These are phyloP conservation scores for Penicillium sp. DNA, from an alignment of 2,329 filamentous ascomycete species.

Conservation along the genomic window DNA sequence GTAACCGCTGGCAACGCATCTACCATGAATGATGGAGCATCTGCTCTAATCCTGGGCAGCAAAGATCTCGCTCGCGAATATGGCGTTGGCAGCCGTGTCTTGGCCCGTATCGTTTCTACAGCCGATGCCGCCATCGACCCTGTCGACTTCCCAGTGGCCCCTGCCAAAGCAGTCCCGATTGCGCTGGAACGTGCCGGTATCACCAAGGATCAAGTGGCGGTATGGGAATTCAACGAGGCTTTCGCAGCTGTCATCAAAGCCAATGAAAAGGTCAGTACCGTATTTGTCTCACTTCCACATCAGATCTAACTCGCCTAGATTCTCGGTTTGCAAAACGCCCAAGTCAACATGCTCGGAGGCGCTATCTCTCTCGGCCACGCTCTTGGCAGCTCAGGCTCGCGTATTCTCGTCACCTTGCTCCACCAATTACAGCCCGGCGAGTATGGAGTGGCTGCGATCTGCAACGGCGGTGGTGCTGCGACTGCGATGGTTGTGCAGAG, in stretches of 20 bases:
- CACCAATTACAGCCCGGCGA: conserved; percentile 87
- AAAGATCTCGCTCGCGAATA: conserved; percentile 72
- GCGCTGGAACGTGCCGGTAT: conserved; percentile 83
- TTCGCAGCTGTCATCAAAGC: conserved; percentile 93
- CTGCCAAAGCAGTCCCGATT: conserved; percentile 82
- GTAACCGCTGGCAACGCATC: conserved; percentile 93
- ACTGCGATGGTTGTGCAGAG: conserved; percentile 86
- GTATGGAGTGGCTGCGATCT: conserved; percentile 91
- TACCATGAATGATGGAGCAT: conserved; percentile 88
- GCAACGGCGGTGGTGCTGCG: conserved; percentile 89
- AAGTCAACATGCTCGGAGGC: conserved; percentile 79
- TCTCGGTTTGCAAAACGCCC: conserved; percentile 66
- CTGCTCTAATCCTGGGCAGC: conserved; percentile 75
- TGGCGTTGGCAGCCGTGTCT: conserved; percentile 64
- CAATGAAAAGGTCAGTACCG: conserved; percentile 63
- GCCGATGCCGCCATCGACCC: conserved; percentile 86
- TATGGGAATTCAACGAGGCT: conserved; percentile 98
- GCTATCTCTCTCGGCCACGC: conserved; percentile 89
- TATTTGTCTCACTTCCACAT: not conserved
- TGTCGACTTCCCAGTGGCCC: conserved; percentile 89
- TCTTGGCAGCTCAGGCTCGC: conserved; percentile 81
- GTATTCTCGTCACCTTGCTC: conserved; percentile 79
- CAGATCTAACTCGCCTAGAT: conserved; percentile 46
- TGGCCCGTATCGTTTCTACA: conserved; percentile 76
- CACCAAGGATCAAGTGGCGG: conserved; percentile 76